These are phyloP conservation scores for Penicillium atrosanguineum DNA, from an alignment of 495 filamentous ascomycete genomes.

Conservation along the genomic window DNA sequence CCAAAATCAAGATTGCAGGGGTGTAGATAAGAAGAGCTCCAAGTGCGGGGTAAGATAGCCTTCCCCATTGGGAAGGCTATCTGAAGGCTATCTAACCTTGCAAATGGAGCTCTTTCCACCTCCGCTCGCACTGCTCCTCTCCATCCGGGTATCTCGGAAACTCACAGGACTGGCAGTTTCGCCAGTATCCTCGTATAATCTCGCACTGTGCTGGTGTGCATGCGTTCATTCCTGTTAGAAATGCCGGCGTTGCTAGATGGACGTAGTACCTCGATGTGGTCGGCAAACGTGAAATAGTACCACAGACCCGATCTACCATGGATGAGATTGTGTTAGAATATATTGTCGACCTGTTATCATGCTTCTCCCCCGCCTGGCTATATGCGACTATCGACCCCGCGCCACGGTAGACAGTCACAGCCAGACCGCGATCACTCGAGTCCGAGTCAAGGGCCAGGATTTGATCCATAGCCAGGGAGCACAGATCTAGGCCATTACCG, in stretches of 20 bases:
- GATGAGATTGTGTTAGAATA: constrained; percentile 12
- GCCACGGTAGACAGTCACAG: constrained; percentile 26
- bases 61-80: constrained; percentile 24
- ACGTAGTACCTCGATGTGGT: constrained; percentile 28
- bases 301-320: constrained; percentile 24
- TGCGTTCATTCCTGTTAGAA: constrained; percentile 24
- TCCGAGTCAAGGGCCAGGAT: constrained; percentile 12
- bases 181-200: constrained; percentile 26
- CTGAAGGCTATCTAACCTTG: constrained; percentile 22
- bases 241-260: constrained; percentile 27
- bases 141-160: constrained; percentile 33
- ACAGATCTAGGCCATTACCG: constrained; percentile 13
- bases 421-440: constrained; percentile 15
- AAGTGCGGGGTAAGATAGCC: constrained; percentile 10
- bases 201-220: constrained; percentile 22
- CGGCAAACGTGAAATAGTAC: constrained; percentile 21
- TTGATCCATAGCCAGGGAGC: constrained; percentile 24
- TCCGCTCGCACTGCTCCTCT: constrained; percentile 26
- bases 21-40: not conserved
- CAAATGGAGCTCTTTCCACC: constrained; percentile 18
- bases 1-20: not conserved
- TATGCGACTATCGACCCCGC: constrained; percentile 29
- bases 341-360: not conserved
- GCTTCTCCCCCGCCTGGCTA: constrained; percentile 6
- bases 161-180: constrained; percentile 25